These are phyloP conservation scores for Candida schatavii DNA, from an alignment of 805 yeast genomes.

Conservation along the genomic window DNA sequence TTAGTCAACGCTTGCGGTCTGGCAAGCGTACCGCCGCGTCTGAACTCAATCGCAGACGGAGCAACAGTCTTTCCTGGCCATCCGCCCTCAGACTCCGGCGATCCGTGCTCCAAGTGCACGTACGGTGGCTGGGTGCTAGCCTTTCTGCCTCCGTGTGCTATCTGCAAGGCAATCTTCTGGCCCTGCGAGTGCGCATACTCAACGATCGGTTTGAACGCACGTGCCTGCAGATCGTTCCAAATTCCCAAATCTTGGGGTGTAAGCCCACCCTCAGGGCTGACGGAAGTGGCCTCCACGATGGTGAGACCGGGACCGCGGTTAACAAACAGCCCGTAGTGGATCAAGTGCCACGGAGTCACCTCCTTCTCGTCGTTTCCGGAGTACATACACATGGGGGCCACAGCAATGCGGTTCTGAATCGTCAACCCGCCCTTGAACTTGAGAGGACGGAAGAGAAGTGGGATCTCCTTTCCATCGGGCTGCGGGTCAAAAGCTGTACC, in stretches of 20 bases:
- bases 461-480: constrained; percentile 19
- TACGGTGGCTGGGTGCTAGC: constrained; percentile 29
- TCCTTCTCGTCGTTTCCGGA: constrained; percentile 38
- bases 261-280: constrained; percentile 38
- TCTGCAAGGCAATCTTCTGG: constrained; percentile 48
- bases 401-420: constrained; percentile 51
- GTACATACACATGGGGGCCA: constrained; percentile 57
- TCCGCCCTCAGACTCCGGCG: constrained; percentile 35
- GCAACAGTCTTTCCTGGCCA: constrained; percentile 44
- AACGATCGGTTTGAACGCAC: constrained; percentile 34
- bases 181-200: constrained; percentile 47
- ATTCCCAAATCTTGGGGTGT: constrained; percentile 49
- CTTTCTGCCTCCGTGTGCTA: constrained; percentile 57
- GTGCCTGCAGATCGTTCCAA: constrained; percentile 50
- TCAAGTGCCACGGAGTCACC: constrained; percentile 45
- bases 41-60: constrained; percentile 40
- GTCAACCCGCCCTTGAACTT: constrained; percentile 32
- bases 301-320: constrained; percentile 49
- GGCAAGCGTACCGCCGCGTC: constrained; percentile 20
- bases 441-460: constrained; percentile 44
- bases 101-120: constrained; percentile 26
- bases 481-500: constrained; percentile 28
- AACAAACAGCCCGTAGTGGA: constrained; percentile 49
- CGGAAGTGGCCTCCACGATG: constrained; percentile 46
- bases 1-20: constrained; percentile 43